Evolutionary conservation across 805 yeast genomes (phyloP).

Genomic region (Zygosaccharomyces pseudorouxii): DNA sequence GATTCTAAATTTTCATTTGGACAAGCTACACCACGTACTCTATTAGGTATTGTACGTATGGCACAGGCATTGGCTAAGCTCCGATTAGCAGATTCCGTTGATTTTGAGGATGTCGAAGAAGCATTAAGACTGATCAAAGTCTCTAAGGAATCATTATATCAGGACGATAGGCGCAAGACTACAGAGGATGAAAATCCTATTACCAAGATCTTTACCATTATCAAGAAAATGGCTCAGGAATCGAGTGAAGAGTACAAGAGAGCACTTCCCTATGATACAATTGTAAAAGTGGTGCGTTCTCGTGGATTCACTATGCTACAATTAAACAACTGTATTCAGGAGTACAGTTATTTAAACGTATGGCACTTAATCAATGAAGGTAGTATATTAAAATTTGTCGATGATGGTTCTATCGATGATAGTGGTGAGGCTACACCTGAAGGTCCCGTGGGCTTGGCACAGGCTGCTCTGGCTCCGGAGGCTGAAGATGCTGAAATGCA

Average conservation of each 20-base stretch:
- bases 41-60: constrained; percentile 84
- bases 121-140: constrained; percentile 83
- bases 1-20: constrained; percentile 74
- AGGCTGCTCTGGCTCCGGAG: constrained; percentile 3
- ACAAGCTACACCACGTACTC: constrained; percentile 93
- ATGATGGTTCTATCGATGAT: constrained; percentile 35
- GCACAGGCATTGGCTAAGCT: constrained; percentile 92
- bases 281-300: constrained; percentile 62
- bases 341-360: constrained; percentile 65
- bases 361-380: constrained; percentile 77
- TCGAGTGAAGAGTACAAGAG: constrained; percentile 34
- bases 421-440: constrained; percentile 6
- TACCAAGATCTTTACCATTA: constrained; percentile 66
- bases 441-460: background rate
- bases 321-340: constrained; percentile 67
- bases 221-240: constrained; percentile 52
- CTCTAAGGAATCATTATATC: constrained; percentile 75
- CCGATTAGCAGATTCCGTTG: constrained; percentile 70
- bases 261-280: constrained; percentile 40
- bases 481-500: constrained; percentile 12
- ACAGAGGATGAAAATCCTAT: constrained; percentile 62
- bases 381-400: constrained; percentile 54
- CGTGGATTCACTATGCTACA: constrained; percentile 83
- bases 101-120: constrained; percentile 85
- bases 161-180: constrained; percentile 43